A percentile compares a stretch with the other conserved stretches of the same genome.
Conservation (phyloP, 805 yeast genomes). For the Candida multigemmis region DNA sequence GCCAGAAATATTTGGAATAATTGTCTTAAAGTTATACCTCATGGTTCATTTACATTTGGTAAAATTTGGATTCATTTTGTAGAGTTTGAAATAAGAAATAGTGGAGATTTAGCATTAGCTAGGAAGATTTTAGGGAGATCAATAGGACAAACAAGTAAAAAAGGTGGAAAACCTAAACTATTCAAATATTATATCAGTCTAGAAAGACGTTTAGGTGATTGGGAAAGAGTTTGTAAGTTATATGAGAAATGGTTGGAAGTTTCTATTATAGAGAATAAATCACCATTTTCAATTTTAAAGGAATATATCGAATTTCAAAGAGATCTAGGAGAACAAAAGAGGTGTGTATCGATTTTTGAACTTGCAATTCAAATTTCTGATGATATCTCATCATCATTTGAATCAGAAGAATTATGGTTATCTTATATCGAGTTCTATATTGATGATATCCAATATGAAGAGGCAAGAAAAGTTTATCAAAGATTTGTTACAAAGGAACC, state of each 20-base stretch:
- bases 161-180: slow-evolving; percentile 47
- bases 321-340: slow-evolving; percentile 54
- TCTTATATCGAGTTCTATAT: slow-evolving; percentile 49
- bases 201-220: slow-evolving; percentile 64
- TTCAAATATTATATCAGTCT: slow-evolving; percentile 57
- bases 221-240: slow-evolving; percentile 68
- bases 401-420: slow-evolving; percentile 13
- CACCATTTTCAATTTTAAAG: slow-evolving; percentile 37
- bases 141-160: slow-evolving; percentile 40
- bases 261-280: slow-evolving; percentile 5
- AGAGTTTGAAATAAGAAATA: slow-evolving; percentile 65
- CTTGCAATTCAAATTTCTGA: slow-evolving; percentile 32
- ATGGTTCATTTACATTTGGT: slow-evolving; percentile 52
- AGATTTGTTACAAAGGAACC: slow-evolving; percentile 23
- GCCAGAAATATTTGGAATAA: slow-evolving; percentile 45
- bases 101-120: slow-evolving; percentile 32
- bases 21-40: slow-evolving; percentile 46
- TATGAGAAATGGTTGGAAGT: slow-evolving; percentile 58
- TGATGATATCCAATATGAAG: slow-evolving; percentile 48
- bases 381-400: slow-evolving; percentile 19
- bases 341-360: slow-evolving; percentile 58
- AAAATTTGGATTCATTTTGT: slow-evolving; percentile 68
- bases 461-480: slow-evolving; percentile 42
- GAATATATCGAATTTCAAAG: slow-evolving; percentile 64
- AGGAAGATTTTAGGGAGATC: slow-evolving; percentile 66